Evolutionary conservation across 768 basidiomycete species (phyloP), one percentile per base, ranked within the genome.

Genomic region (Pisolithus orientalis): DNA sequence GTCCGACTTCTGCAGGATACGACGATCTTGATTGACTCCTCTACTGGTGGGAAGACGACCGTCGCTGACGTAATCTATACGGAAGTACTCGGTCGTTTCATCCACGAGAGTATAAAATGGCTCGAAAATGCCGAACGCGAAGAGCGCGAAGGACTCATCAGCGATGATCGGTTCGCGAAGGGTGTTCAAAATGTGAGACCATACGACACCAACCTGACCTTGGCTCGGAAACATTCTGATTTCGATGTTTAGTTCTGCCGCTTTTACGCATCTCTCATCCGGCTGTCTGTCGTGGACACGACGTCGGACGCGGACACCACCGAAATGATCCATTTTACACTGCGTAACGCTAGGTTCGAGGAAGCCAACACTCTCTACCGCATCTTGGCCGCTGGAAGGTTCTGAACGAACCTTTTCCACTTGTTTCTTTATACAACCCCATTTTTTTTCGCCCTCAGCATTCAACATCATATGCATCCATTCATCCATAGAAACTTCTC

Each of bases 341-440:
- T 91, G 45, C 78, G 80, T 38, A 75, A 87, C 59, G 77, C 89
- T 10, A 77, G 83, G 3, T 83, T 89, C 53, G 86, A 87, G 62
- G 88, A 90, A 57, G 88, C 88, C 16, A 88, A 84, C 56, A 65
- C 75, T 53, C 75, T 90, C 43, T 91, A 90, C 61, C 79, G 87
- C 21, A 62, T 76, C 45, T 72, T 90, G 57, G 86, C 79, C 43
- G 66, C 64, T 42, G 65, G 67, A 49, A 65, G 73, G 53, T 64
- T 61, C 48, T 68, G 57, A 56, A 27, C 25, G n/a, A 47, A 17
- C 17, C 2, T 21, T 42, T 17, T 29, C 13, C 27, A 16, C 27
- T 3, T 29, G 17, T 47, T 6, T 13, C 21, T 4, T 29, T 14
- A 29, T 21, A 21, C 21, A 21, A 21, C 21, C 45, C 45, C 13